phyloP scores from a whole-genome alignment of 108 stramenopile species.

The Phaeodactylum tricornutum region DNA sequence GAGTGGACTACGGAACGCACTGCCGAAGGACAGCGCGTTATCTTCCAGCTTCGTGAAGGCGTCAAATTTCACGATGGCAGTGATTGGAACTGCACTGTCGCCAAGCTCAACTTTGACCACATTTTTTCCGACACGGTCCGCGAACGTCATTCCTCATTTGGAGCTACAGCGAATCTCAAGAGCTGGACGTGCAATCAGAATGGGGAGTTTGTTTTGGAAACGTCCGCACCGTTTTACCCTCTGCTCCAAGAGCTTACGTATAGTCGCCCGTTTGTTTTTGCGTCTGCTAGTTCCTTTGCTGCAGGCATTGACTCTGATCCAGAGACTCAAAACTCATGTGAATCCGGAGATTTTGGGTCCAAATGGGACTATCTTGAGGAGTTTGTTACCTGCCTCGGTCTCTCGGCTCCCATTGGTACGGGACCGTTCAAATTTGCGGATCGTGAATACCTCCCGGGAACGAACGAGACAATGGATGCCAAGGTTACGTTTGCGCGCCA shows the following conservation, averaged over 20 bases:
- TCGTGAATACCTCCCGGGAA: slow-evolving; percentile 3
- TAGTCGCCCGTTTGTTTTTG: slow-evolving; percentile 51
- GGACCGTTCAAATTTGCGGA: slow-evolving; percentile 40
- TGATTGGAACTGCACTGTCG: slow-evolving; percentile 40
- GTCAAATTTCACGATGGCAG: slow-evolving; percentile 63
- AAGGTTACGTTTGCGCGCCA: slow-evolving; percentile 30
- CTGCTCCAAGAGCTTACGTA: slow-evolving; percentile 56
- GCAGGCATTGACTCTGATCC: slow-evolving; percentile 32
- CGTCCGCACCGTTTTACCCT: slow-evolving; percentile 34
- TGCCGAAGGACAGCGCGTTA: slow-evolving; percentile 21
- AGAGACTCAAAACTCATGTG: slow-evolving; percentile 42
- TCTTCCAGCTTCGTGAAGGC: slow-evolving; percentile 41
- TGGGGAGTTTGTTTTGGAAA: slow-evolving; percentile 28
- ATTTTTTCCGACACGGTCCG: slow-evolving; percentile 32
- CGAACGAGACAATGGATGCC: slow-evolving; percentile 21
- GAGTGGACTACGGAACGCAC: slow-evolving; percentile 22
- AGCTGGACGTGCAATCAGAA: slow-evolving; percentile 36
- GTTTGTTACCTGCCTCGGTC: slow-evolving; percentile 37
- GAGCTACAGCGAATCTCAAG: slow-evolving; percentile 17
- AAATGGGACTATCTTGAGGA: slow-evolving; percentile 26
- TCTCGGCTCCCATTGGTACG: slow-evolving; percentile 36
- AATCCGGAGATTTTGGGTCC: slow-evolving; percentile 27
- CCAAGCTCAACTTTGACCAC: slow-evolving; percentile 70
- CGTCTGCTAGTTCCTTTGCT: slow-evolving; percentile 38
- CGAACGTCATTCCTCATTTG: slow-evolving; percentile 49